Conservation (phyloP, 2,329 filamentous ascomycete species). For the Claviceps monticola region DNA sequence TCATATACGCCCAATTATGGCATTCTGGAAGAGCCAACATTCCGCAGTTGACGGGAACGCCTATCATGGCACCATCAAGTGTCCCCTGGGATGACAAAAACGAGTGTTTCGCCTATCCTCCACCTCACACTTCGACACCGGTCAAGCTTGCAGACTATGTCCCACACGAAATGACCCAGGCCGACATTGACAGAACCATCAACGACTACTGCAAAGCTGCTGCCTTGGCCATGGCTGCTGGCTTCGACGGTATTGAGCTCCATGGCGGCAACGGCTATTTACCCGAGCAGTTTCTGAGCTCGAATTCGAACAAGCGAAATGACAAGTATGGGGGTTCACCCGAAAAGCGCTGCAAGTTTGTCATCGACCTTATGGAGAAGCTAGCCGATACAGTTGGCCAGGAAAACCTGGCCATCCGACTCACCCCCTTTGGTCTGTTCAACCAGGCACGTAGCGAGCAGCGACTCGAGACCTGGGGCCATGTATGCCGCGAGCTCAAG, state of each 20-base stretch:
- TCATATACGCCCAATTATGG: conserved; percentile 50
- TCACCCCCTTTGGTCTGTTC: conserved; percentile 35
- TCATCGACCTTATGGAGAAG: conserved; percentile 36
- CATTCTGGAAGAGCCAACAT: conserved; percentile 26
- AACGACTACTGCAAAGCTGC: conserved; percentile 17
- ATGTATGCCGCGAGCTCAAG: conserved; percentile 35
- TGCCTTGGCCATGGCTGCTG: conserved; percentile 35
- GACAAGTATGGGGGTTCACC: conserved; percentile 22
- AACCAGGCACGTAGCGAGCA: conserved; percentile 36
- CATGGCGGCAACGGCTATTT: conserved; percentile 27
- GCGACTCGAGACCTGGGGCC: conserved; percentile 37
- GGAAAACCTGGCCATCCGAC: conserved; percentile 29
- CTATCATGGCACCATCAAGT: conserved; percentile 24
- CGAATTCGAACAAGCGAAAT: conserved; percentile 21
- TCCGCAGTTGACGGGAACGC: conserved; percentile 21
- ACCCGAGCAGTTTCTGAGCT: conserved; percentile 24
- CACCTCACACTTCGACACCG: conserved; percentile 20
- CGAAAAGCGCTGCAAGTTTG: conserved; percentile 32
- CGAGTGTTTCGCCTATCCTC: conserved; percentile 23
- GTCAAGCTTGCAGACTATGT: conserved; percentile 22
- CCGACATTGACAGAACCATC: conserved; percentile 25
- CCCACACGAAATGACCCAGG: conserved; percentile 21
- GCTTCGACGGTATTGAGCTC: conserved; percentile 32
- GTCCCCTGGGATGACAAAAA: conserved; percentile 32
- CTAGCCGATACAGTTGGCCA: conserved; percentile 29